Conservation (phyloP, 2,329 filamentous ascomycete species). For the Meredithiella fracta region DNA sequence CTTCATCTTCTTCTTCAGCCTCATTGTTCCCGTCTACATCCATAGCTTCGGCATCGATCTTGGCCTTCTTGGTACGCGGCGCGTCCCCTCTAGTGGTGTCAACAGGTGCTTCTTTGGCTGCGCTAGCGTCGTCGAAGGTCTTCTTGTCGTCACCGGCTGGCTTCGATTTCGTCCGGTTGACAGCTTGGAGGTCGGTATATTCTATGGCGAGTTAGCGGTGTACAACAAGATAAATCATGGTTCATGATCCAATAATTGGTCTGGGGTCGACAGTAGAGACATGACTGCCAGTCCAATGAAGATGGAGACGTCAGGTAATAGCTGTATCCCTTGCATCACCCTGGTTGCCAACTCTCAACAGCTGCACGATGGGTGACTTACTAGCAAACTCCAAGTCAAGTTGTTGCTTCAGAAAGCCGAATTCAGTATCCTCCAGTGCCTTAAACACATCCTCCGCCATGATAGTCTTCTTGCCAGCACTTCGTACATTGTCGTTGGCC, state of each 20-base stretch:
- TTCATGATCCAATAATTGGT: no score
- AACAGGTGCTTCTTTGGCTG: background rate
- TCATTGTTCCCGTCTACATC: slow-evolving; percentile 22
- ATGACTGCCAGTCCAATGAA: no score
- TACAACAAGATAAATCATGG: background rate
- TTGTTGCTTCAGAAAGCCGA: slow-evolving; percentile 49
- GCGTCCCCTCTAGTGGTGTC: slow-evolving; percentile 15
- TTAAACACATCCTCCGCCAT: slow-evolving; percentile 59
- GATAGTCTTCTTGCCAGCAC: slow-evolving; percentile 61
- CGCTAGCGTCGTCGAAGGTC: slow-evolving; percentile 19
- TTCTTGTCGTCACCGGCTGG: slow-evolving; percentile 22
- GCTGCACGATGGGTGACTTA: slow-evolving; percentile 24
- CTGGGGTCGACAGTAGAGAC: no score
- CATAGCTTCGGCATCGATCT: slow-evolving; percentile 26
- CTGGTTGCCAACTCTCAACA: no score
- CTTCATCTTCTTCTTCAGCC: slow-evolving; percentile 29
- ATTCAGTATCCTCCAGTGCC: slow-evolving; percentile 62
- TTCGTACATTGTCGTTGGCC: slow-evolving; percentile 53
- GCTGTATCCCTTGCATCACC: no score
- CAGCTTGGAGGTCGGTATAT: slow-evolving; percentile 56
- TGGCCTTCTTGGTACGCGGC: slow-evolving; percentile 26
- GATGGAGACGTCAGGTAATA: no score
- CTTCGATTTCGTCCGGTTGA: slow-evolving; percentile 39
- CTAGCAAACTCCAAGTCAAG: slow-evolving; percentile 63
- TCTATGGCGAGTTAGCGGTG: slow-evolving; percentile 27